Evolutionary conservation across 1,139 yeast genomes (phyloP).

Genomic region (Zygoascus meyerae): DNA sequence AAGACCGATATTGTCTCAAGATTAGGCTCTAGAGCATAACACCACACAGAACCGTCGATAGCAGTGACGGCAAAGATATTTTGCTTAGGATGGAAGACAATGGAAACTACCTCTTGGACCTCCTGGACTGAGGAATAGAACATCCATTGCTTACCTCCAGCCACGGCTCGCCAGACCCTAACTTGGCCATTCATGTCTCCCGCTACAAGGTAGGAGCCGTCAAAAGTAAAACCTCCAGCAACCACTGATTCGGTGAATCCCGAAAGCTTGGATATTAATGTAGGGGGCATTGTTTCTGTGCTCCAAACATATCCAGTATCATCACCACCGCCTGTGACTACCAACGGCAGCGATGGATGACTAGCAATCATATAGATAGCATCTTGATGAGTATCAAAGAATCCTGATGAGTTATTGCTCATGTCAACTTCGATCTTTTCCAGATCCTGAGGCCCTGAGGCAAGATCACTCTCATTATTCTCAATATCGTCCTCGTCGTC

Average conservation of each 20-base stretch:
- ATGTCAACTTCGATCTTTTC: conserved; percentile 55
- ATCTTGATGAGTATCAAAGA: conserved; percentile 90
- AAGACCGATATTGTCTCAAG: conserved; percentile 70
- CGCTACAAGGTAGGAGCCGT: conserved; percentile 74
- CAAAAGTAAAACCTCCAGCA: conserved; percentile 74
- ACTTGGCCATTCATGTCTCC: conserved; percentile 94
- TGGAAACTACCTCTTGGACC: conserved; percentile 80
- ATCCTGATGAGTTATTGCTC: conserved; percentile 82
- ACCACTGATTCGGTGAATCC: conserved; percentile 88
- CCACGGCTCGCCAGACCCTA: conserved; percentile 59
- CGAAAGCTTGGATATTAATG: conserved; percentile 62
- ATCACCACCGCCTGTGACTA: conserved; percentile 88
- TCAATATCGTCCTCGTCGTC: conserved; percentile 10
- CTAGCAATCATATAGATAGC: conserved; percentile 71
- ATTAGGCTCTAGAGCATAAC: conserved; percentile 62
- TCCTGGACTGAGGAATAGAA: conserved; percentile 68
- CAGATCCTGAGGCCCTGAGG: no score
- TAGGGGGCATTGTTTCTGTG: conserved; percentile 60
- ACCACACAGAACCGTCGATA: conserved; percentile 91
- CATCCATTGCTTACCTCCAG: conserved; percentile 76
- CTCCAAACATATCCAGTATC: conserved; percentile 89
- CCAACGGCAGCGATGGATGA: conserved; percentile 79
- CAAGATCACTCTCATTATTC: background rate
- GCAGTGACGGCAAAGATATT: conserved; percentile 84
- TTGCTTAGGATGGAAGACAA: conserved; percentile 70